Evolutionary conservation across 129 eudicot species (phyloP), one percentile per base, ranked within the genome.

Genomic region (Flaveria bidentis): DNA sequence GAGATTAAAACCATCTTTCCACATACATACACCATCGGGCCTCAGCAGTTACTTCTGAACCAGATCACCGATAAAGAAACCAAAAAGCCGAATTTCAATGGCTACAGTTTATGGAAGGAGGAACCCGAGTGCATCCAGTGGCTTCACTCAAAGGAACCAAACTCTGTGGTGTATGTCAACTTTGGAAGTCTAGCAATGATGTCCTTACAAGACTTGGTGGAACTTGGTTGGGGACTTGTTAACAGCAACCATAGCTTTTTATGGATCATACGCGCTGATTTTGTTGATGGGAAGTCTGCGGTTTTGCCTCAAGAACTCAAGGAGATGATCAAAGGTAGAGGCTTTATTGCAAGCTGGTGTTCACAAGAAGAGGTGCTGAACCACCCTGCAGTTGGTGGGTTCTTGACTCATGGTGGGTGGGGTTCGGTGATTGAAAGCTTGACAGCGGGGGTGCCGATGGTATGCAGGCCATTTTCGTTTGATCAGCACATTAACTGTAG

Each of bases 131-230:
- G 83, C 17, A 25, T 82, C 30, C 36, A 73, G 44, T 82, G 86
- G 86, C 76, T 78, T 6, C 26, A 78, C 1, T 55, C 86, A 12
- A 82, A 78, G 14, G 72, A 77, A 78, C 72, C 72, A 1, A 45
- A 57, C 41, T 77, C 86, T 1, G 80, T 78, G 28, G 58, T 82
- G 47, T 82, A 82, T 49, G 86, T 82, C 14, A 82, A 82, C 30
- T 82, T 82, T 66, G 86, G 83, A 42, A 82, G 86, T 63, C 7
- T 82, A 25, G 52, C 76, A 2, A 72, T 82, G 0, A 72, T 78
- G 82, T 72, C 76, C 3, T 7, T 16, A 13, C 33, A 78, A 72
- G 53, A 82, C 0, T 4, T 82, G 4, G 0, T 72, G 26, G 86
- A 77, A 63, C 36, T 82, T 9, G 83, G 72, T 45, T 77, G 76